Base-by-base conservation (phyloP, 208 protist species). In the Leishmania mexicana region DNA sequence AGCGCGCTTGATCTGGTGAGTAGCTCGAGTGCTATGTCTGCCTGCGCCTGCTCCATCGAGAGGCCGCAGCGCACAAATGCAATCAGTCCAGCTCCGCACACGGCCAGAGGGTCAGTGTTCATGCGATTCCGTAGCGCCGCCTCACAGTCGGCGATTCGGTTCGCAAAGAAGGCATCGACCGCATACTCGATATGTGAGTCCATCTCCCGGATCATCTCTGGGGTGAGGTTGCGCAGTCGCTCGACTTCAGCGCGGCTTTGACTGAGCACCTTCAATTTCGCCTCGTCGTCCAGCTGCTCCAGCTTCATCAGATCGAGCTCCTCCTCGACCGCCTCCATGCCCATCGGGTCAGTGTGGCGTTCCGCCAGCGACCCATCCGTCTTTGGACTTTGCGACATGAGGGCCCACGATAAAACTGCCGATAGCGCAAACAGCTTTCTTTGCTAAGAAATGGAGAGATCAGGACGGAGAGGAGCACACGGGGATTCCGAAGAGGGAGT, bases 31-130 rank as follows among this genome's bases (percentile, higher is more conserved):
- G 92, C 92, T 6, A 70, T 68, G 38, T 91, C 82, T 1, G 75
- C 83, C 80, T 93, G 86, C 11, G 7, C 72, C 80, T 90, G 87
- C 78, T 92, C 83, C 85, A 95, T 90, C 0, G 89, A 95, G 35
- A 95, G 79, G 40, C 79, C 51, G 35, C 86, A 88, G 49, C 90
- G 89, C 5, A 94, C 28, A 57, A 89, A 87, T 7, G 64, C 83
- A 15, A 95, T 81, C 62, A 89, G 83, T 8, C 85, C 88, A 2
- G 76, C 73, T 0, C 86, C 90, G n/a, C 76, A 77, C 40, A 85
- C 80, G 68, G 83, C 76, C 19, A 94, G 75, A 3, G 88, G 87
- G 83, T 95, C 90, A 0, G 76, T 38, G 7, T 40, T 15, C 72
- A 81, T 76, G 57, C 86, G 72, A 3, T 72, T 57, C 11, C 72